Evolutionary conservation across 176 grass and related monocot species (phyloP).

Genomic region (Aegilops sharonensis): DNA sequence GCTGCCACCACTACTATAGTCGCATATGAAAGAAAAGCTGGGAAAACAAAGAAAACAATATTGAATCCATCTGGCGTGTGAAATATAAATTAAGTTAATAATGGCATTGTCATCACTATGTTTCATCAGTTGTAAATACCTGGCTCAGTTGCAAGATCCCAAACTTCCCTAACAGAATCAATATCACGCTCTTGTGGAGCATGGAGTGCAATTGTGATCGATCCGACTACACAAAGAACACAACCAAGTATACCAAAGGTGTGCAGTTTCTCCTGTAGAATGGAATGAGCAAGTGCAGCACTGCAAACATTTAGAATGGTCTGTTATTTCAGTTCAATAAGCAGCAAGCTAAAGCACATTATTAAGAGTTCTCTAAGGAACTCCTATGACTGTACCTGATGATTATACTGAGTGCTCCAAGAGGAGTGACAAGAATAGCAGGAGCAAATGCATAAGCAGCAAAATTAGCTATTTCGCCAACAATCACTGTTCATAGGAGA

Average conservation of each 20-base stretch:
- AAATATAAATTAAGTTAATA: not conserved
- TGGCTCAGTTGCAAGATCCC: constrained; percentile 94
- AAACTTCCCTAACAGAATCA: constrained; percentile 90
- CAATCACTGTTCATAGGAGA: constrained; percentile 69
- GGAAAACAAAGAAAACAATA: constrained; percentile 32
- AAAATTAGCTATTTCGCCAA: constrained; percentile 97
- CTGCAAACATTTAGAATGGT: constrained; percentile 47
- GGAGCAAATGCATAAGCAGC: constrained; percentile 97
- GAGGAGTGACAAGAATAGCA: constrained; percentile 92
- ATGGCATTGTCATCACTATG: not conserved
- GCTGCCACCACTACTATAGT: constrained; percentile 68
- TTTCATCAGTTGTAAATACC: constrained; percentile 45
- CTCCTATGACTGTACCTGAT: constrained; percentile 63
- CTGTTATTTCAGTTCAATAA: constrained; percentile 21
- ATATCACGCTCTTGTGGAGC: constrained; percentile 86
- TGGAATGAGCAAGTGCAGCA: constrained; percentile 83
- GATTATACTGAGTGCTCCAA: constrained; percentile 97
- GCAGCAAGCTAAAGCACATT: constrained; percentile 17
- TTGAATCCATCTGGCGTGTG: constrained; percentile 11
- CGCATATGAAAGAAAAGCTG: constrained; percentile 84
- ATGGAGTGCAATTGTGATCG: constrained; percentile 90
- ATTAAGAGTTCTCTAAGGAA: constrained; percentile 3
- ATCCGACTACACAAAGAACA: constrained; percentile 93
- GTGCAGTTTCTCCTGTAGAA: constrained; percentile 82
- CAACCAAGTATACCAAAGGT: constrained; percentile 89